Base-by-base conservation (phyloP, 768 basidiomycete species). In the Lentinula aciculospora region DNA sequence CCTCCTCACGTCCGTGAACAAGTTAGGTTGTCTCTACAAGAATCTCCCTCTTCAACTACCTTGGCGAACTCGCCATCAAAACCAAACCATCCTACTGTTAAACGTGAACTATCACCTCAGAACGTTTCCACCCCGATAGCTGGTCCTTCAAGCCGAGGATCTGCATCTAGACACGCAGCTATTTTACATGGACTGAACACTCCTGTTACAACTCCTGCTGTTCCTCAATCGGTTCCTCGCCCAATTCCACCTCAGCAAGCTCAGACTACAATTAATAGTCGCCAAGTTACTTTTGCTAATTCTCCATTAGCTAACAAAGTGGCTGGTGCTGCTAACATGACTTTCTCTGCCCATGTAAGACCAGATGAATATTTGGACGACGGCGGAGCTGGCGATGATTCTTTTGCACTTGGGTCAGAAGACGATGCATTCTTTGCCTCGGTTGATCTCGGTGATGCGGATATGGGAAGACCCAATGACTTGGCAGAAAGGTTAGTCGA, bases 361-460 rank as follows among this genome's bases (percentile, higher is more conserved):
- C 54, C 61, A 39, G 48, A 23, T 32, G 46, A 45, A 9, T 23
- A 55, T 28, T 31, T 51, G 17, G 61, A 44, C 2, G 58, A 64
- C n/a, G 47, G 54, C 27, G 48, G 59, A 34, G 63, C 63, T 25
- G 58, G 55, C 10, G 69, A 74, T 36, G 77, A 77, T 3, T 77
- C 70, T 1, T 73, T 73, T 17, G 73, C 74, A 10, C 79, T 83
- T 61, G 72, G 74, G 57, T 86, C 85, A 1, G 85, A 91, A 39
- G 88, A 89, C 54, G 87, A 84, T 54, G 83, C 77, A 1, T 79
- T 88, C 63, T 72, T 85, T 34, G 85, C 86, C 19, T 68, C 75
- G 9, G 74, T 84, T 23, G 83, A 84, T 58, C 67, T 83, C 12
- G 76, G 74, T 1, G 79, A 79, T 19, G 73, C 72, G 34, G 79